Percentiles rank a stretch among this genome's conserved stretches.
phyloP scores from a whole-genome alignment of 2,329 filamentous ascomycete species.

The Pezicula carpinea region DNA sequence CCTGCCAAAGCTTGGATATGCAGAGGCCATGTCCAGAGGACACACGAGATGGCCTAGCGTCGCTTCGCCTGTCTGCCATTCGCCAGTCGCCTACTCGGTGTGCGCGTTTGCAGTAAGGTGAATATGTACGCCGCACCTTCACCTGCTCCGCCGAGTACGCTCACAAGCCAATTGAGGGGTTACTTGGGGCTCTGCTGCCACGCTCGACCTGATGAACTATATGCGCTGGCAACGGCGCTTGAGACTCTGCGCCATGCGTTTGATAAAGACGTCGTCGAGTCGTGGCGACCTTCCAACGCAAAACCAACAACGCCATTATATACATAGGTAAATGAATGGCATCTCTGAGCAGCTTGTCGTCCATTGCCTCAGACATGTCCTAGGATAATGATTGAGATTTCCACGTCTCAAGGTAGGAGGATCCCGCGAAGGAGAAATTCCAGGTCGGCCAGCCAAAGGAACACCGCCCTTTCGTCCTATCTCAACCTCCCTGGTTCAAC shows the following conservation, averaged over 20 bases:
- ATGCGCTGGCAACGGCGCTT: background rate
- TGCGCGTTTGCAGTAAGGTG: background rate
- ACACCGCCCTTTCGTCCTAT: background rate
- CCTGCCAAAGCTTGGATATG: too few relatives aligned
- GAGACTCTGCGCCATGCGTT: background rate
- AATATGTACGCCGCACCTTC: background rate
- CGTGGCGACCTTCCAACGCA: background rate
- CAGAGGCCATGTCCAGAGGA: too few relatives aligned
- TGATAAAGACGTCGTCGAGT: too few relatives aligned
- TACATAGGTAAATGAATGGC: background rate
- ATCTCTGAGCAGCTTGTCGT: background rate
- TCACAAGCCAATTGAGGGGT: background rate
- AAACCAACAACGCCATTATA: too few relatives aligned
- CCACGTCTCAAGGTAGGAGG: background rate
- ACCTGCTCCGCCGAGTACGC: background rate
- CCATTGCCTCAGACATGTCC: background rate
- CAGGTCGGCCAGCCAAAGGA: background rate
- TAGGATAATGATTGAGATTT: slow-evolving; percentile 1
- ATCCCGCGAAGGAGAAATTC: background rate
- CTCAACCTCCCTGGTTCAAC: background rate
- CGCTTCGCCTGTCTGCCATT: background rate
- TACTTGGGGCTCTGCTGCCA: background rate
- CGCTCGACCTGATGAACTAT: background rate
- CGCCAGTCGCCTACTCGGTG: background rate
- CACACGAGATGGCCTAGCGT: background rate